Conservation (phyloP, 192 early-diverging fungal genomes). For the Hyaloraphidium curvatum region DNA sequence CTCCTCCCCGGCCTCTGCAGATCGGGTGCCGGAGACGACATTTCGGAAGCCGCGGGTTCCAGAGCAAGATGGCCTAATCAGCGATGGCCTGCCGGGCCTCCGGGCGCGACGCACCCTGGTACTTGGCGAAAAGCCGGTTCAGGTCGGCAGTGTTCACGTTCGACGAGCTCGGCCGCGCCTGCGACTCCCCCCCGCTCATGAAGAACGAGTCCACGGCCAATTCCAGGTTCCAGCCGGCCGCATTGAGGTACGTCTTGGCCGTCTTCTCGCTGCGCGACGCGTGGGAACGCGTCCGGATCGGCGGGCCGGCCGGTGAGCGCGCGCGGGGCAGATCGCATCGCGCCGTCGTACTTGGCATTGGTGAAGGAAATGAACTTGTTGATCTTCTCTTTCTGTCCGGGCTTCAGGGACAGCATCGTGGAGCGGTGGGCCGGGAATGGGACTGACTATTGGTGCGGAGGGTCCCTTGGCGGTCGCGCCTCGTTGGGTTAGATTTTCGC, state of each 20-base stretch:
- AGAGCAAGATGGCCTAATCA: neutral
- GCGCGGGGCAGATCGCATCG: neutral
- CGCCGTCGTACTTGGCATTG: conserved; percentile 14
- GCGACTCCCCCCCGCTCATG: neutral
- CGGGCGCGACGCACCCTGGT: conserved; percentile 40
- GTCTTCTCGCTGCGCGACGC: conserved; percentile 27
- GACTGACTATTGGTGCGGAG: too few relatives aligned
- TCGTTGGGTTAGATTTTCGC: too few relatives aligned
- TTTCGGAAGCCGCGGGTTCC: neutral
- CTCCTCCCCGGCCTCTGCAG: conserved; percentile 35
- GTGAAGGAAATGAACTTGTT: conserved; percentile 24
- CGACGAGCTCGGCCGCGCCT: neutral
- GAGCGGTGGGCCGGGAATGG: too few relatives aligned
- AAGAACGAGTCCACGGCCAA: conserved; percentile 42
- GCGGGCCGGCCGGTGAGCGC: neutral
- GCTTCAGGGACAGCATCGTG: conserved; percentile 14
- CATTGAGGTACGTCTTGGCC: conserved; percentile 28
- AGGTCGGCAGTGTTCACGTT: conserved; percentile 18
- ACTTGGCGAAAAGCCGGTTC: conserved; percentile 42
- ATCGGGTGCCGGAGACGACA: neutral
- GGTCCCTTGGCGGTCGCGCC: too few relatives aligned
- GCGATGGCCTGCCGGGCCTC: neutral
- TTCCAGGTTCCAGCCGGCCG: conserved; percentile 44
- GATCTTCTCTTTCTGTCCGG: conserved; percentile 20
- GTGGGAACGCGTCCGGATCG: conserved; percentile 4